phyloP scores from a whole-genome alignment of 257 asterid species.

The Handroanthus guayacan region DNA sequence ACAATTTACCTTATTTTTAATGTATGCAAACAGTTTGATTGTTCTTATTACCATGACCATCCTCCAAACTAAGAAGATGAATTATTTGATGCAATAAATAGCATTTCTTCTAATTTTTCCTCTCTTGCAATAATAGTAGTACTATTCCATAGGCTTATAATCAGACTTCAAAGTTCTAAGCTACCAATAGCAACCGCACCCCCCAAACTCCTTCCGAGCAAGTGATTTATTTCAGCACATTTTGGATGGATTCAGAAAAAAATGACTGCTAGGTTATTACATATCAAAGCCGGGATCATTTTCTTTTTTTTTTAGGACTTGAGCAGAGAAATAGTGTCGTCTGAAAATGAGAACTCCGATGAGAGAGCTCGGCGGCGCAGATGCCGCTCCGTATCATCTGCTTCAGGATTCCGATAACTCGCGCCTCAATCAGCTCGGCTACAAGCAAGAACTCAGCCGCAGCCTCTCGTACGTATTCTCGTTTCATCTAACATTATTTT shows the following conservation, averaged over 20 bases:
- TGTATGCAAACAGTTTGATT: too few species aligned
- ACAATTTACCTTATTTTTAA: too few species aligned
- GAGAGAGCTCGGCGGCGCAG: background rate
- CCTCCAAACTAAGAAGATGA: too few species aligned
- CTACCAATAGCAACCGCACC: background rate
- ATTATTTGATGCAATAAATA: too few species aligned
- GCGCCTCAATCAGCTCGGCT: slow-evolving; percentile 63
- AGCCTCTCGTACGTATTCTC: slow-evolving; percentile 56
- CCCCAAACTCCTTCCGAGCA: background rate
- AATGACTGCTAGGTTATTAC: background rate
- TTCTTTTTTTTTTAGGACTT: too few species aligned
- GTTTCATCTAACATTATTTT: background rate
- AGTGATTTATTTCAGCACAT: background rate
- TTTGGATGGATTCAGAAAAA: background rate
- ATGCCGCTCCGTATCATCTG: slow-evolving; percentile 37
- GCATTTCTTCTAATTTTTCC: too few species aligned
- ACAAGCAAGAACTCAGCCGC: slow-evolving; percentile 71
- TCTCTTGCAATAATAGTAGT: too few species aligned
- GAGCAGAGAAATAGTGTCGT: background rate
- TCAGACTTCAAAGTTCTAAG: too few species aligned
- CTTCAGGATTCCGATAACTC: slow-evolving; percentile 44
- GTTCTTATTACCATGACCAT: too few species aligned
- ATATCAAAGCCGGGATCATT: too few species aligned
- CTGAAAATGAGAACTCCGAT: slow-evolving; percentile 35
- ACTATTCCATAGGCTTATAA: too few species aligned